Evolutionary conservation across 768 basidiomycete species (phyloP).

Genomic region (Russula sp.): DNA sequence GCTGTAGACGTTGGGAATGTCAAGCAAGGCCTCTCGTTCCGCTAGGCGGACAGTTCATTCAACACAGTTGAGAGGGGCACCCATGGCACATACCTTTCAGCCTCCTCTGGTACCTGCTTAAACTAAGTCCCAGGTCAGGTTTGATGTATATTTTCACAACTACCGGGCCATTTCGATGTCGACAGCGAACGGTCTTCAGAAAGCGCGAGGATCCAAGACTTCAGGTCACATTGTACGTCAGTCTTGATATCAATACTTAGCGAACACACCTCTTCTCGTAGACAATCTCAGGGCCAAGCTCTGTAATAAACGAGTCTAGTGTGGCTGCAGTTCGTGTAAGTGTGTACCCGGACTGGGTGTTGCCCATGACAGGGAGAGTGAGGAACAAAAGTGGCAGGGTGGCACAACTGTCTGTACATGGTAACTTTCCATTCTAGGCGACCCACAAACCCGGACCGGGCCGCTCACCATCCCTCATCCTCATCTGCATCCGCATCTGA

Average conservation of each 20-base stretch:
- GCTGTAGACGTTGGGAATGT: constrained; percentile 82
- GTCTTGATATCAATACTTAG: neutral
- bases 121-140: constrained; percentile 75
- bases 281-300: constrained; percentile 77
- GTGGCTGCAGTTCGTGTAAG: constrained; percentile 71
- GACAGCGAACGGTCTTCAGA: constrained; percentile 77
- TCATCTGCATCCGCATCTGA: neutral
- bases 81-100: constrained; percentile 54
- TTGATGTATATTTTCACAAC: constrained; percentile 96
- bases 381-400: neutral
- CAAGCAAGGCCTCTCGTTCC: constrained; percentile 75
- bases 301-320: constrained; percentile 84
- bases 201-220: constrained; percentile 69
- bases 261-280: constrained; percentile 81
- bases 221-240: neutral
- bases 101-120: constrained; percentile 65
- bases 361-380: constrained; percentile 50
- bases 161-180: constrained; percentile 74
- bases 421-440: constrained; percentile 1
- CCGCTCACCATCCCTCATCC: neutral
- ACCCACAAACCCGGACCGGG: neutral
- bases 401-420: neutral
- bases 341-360: constrained; percentile 62
- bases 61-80: constrained; percentile 9
- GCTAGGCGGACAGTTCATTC: constrained; percentile 37